Base-by-base conservation (phyloP, 2,329 filamentous ascomycete genomes). In the Ceratocystis alfenasii region DNA sequence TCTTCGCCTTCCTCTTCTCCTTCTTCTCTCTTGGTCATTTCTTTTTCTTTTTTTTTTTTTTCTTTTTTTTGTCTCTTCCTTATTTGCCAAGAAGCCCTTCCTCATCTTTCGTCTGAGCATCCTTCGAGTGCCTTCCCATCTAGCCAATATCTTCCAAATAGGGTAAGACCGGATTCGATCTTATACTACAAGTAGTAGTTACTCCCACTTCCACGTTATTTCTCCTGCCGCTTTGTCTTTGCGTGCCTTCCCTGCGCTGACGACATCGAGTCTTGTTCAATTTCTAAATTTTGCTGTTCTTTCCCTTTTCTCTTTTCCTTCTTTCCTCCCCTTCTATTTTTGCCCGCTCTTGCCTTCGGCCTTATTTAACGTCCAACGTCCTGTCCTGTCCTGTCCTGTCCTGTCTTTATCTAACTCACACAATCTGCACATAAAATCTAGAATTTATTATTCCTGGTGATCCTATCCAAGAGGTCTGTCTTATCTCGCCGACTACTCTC, bases 131-230 rank as follows among this genome's bases (percentile, higher is more conserved):
- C 53, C 22, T 57, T 33, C 25, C 28, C 53, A 57, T 57, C 53
- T 33, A 17, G 53, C 10, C 15, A 57, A 20, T 22, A 57, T 33
- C 22, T 57, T 57, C 53, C 53, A 30, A 57, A 57, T 57, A 30
- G 25, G 53, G 53, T 57, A 57, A 57, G 53, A 33, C 53, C 25
- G 25, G 53, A 57, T 5, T 57, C 25, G 25, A 57, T 57, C 53
- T 33, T 57, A 57, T 57, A 57, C 53, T 57, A 57, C 53, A 57
- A 57, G 53, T 15, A 57, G 53, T 17, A 57, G 53, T 57, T 57
- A 28, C 53, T 57, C 53, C n/a, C 53, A 57, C 53, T 57, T 57
- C 53, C 53, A 57, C 53, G 53, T 57, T 57, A 36, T 57, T 57
- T 12, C 53, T 57, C 53, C 53, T 36, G 53, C 53, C 53, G 53